These are phyloP conservation scores for Russula virescens DNA, from an alignment of 768 basidiomycete genomes.

Conservation along the genomic window DNA sequence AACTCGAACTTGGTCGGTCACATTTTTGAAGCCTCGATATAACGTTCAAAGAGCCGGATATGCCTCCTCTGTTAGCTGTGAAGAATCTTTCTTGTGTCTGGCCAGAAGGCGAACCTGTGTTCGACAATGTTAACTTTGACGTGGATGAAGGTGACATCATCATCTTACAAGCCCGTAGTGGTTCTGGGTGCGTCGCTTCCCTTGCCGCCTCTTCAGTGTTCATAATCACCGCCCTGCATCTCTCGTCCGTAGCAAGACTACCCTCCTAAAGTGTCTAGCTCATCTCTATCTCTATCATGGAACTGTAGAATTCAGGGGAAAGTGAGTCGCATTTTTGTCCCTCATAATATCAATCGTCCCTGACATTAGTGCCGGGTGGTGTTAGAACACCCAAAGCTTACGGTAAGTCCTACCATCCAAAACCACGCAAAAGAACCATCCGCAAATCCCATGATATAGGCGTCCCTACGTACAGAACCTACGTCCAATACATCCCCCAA, in stretches of 20 bases:
- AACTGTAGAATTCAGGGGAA: slow-evolving; percentile 57
- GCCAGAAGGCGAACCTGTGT: slow-evolving; percentile 45
- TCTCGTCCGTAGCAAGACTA: slow-evolving; percentile 46
- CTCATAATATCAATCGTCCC: not conserved
- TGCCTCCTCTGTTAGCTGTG: slow-evolving; percentile 43
- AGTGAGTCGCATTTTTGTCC: slow-evolving; percentile 39
- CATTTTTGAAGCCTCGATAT: not conserved
- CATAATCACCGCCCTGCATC: not conserved
- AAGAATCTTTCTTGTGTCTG: slow-evolving; percentile 45
- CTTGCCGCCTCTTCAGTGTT: not conserved
- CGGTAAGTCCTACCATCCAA: slow-evolving; percentile 33
- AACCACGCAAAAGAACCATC: not conserved
- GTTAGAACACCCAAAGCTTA: slow-evolving; percentile 45
- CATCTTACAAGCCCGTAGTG: slow-evolving; percentile 73
- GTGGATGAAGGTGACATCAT: slow-evolving; percentile 71
- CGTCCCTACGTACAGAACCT: slow-evolving; percentile 71
- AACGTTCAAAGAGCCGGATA: not conserved
- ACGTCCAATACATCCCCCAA: slow-evolving; percentile 83
- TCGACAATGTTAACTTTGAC: slow-evolving; percentile 54
- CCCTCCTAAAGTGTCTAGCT: slow-evolving; percentile 78
- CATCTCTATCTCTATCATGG: slow-evolving; percentile 71
- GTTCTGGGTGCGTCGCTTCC: slow-evolving; percentile 51
- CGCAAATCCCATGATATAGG: slow-evolving; percentile 37
- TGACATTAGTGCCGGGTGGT: not conserved
- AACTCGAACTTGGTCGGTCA: too few species aligned